Conservation (phyloP, 129 eudicot species). For the Artemisia tridentata region DNA sequence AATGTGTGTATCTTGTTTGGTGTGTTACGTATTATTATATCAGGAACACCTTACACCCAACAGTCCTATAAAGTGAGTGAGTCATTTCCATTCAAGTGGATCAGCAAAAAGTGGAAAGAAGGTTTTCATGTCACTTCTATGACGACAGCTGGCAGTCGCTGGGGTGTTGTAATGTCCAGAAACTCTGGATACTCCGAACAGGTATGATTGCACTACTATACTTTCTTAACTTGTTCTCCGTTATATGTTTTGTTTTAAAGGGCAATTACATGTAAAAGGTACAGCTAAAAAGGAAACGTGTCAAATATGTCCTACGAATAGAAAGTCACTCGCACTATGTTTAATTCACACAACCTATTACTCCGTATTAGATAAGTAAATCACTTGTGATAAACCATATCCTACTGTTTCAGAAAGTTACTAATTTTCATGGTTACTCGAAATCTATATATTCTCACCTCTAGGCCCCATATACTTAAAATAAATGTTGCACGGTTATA, state of each 20-base stretch:
- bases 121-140: constrained; percentile 97
- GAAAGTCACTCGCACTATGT: too few relatives aligned
- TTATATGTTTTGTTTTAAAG: background rate
- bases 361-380: too few relatives aligned
- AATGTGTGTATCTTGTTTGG: background rate
- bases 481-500: background rate
- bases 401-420: too few relatives aligned
- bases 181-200: constrained; percentile 90
- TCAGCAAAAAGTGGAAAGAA: constrained; percentile 97
- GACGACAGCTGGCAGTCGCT: constrained; percentile 97
- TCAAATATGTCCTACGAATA: too few relatives aligned
- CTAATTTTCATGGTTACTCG: too few relatives aligned
- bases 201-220: constrained; percentile 32
- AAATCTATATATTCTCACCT: background rate
- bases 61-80: constrained; percentile 45
- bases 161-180: constrained; percentile 99
- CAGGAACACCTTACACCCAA: constrained; percentile 43
- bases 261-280: too few relatives aligned
- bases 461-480: background rate
- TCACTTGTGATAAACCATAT: too few relatives aligned
- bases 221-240: background rate
- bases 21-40: background rate
- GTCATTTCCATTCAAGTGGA: constrained; percentile 65
- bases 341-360: too few relatives aligned
- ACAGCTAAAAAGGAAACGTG: too few relatives aligned